Evolutionary conservation across 371 early-diverging fungal species (phyloP).

Genomic region (Syncephalis plumigaleata): DNA sequence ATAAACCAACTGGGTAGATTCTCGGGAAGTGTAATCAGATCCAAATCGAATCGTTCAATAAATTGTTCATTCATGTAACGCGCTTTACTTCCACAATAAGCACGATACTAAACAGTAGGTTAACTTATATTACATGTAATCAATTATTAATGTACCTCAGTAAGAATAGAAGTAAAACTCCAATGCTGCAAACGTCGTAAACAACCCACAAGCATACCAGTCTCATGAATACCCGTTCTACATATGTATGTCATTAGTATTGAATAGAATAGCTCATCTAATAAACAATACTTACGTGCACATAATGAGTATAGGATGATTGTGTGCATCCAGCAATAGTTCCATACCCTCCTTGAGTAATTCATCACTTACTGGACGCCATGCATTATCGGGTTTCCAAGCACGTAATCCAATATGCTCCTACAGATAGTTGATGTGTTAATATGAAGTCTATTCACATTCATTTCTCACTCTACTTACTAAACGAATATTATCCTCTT

Average conservation of each 20-base stretch:
- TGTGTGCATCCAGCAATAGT: slow-evolving; percentile 47
- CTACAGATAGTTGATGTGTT: slow-evolving; percentile 9
- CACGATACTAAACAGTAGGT: slow-evolving; percentile 45
- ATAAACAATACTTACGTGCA: slow-evolving; percentile 50
- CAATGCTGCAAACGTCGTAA: slow-evolving; percentile 82
- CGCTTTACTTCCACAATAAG: slow-evolving; percentile 73
- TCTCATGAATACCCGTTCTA: slow-evolving; percentile 63
- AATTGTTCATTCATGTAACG: slow-evolving; percentile 84
- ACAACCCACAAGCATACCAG: slow-evolving; percentile 77
- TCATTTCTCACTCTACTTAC: slow-evolving; percentile 15
- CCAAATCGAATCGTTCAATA: slow-evolving; percentile 86
- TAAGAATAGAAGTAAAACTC: slow-evolving; percentile 90
- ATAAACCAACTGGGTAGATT: slow-evolving; percentile 64
- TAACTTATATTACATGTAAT: neutral
- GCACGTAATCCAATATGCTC: slow-evolving; percentile 47
- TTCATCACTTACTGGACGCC: slow-evolving; percentile 90
- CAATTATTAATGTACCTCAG: slow-evolving; percentile 33
- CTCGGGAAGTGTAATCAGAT: slow-evolving; percentile 68
- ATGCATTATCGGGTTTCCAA: slow-evolving; percentile 34
- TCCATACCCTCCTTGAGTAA: slow-evolving; percentile 84
- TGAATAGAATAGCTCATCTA: neutral
- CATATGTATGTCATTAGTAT: slow-evolving; percentile 1
- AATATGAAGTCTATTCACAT: neutral
- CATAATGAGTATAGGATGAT: slow-evolving; percentile 76
- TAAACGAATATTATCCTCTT: slow-evolving; percentile 54